Conservation (phyloP, 2,329 filamentous ascomycete genomes). For the Pseudocercospora cruenta region DNA sequence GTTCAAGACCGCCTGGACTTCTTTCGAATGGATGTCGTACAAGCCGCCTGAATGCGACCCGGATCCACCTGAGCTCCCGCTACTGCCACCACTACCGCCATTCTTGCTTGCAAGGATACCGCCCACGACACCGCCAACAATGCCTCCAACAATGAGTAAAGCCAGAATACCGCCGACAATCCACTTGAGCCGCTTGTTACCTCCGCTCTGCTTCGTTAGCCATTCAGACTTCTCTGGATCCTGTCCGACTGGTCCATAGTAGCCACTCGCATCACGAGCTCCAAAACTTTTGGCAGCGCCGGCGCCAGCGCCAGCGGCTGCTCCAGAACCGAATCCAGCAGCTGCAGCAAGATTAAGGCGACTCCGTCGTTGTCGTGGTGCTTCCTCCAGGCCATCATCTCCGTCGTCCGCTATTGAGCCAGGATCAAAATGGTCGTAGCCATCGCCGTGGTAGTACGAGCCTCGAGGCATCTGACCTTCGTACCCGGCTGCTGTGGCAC, state of each 20-base stretch:
- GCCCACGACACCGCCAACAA: constrained; percentile 75
- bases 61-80: constrained; percentile 13
- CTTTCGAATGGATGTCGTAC: constrained; percentile 66
- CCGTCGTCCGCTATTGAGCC: constrained; percentile 83
- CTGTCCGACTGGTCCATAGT: constrained; percentile 61
- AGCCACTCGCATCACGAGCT: constrained; percentile 41
- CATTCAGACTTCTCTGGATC: constrained; percentile 67
- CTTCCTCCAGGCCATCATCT: constrained; percentile 75
- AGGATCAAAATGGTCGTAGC: constrained; percentile 62
- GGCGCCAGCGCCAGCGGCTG: constrained; percentile 44
- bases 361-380: constrained; percentile 26
- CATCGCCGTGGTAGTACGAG: constrained; percentile 33
- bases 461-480: constrained; percentile 22
- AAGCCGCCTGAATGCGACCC: constrained; percentile 56
- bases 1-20: constrained; percentile 81
- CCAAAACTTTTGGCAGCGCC: constrained; percentile 39
- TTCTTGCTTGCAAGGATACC: constrained; percentile 61
- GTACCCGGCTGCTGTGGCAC: constrained; percentile 17
- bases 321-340: constrained; percentile 44
- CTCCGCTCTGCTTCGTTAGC: constrained; percentile 62
- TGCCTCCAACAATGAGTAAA: constrained; percentile 68
- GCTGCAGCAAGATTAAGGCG: constrained; percentile 35
- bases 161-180: constrained; percentile 67
- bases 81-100: constrained; percentile 9
- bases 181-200: constrained; percentile 70